Evolutionary conservation across 768 basidiomycete genomes (phyloP), one percentile per base, ranked within the genome.

Genomic region (Rhodotorula graminis): DNA sequence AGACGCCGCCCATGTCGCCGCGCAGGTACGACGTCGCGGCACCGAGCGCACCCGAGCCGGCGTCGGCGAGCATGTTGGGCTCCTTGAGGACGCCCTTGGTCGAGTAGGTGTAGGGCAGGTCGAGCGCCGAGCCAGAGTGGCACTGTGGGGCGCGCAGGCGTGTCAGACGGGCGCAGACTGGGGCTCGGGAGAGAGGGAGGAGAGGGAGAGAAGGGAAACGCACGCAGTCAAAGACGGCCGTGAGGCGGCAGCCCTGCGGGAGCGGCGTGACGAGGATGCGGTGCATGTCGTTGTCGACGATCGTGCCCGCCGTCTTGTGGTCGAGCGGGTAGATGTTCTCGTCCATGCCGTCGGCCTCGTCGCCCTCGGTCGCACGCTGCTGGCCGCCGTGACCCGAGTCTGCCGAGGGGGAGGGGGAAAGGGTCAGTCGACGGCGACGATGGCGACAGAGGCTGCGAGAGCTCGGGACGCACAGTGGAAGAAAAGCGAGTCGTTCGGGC

Each of bases 221-320:
- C 61, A 67, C 67, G 63, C 74, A 78, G 62, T 77, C 77, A 49
- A 75, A 76, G 63, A 77, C 76, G 46, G 83, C 83, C 12, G 95
- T 97, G 62, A 99, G 82, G 57, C 95, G 88, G 80, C 94, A 96
- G 3, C 93, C 93, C 16, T 86, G 78, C 29, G 93, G 93, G 4
- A 98, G 85, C 31, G 88, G 85, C 68, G 79, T 58, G 49, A 92
- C 92, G 87, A 97, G 85, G 65, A 91, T 87, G 9, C 83, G 83
- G 79, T 95, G 90, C 85, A 94, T 72, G 78, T 93, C 91, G 81
- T 97, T 93, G 77, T 99, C 95, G 15, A 90, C 87, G 68, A 99
- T 93, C 77, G 90, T 87, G 0, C 91, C 89, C 9, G 84, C 84
- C 29, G 78, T 79, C 76, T 91, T 85, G 83, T 88, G 84, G 80